These are phyloP conservation scores for Macadamia tetraphylla DNA, from an alignment of 164 flowering plant species.

Conservation along the genomic window DNA sequence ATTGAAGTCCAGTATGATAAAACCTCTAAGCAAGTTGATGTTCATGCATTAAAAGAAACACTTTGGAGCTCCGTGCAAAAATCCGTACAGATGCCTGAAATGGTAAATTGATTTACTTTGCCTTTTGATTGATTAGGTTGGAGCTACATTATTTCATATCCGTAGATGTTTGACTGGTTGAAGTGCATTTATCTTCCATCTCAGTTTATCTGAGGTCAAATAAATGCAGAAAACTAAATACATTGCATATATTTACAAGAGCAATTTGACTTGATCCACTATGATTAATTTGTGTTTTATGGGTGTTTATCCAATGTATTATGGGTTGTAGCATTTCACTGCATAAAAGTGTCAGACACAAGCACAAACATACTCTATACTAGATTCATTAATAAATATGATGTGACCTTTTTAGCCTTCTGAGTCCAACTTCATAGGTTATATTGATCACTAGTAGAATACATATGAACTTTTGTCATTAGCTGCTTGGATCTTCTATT, in stretches of 20 bases:
- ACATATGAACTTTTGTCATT: no score
- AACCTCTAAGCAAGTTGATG: conserved; percentile 91
- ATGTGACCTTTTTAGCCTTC: no score
- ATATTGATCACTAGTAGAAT: no score
- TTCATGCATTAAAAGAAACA: conserved; percentile 78
- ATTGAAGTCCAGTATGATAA: conserved; percentile 88
- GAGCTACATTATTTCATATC: neutral
- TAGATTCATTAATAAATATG: no score
- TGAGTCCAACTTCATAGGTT: no score
- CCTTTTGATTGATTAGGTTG: neutral
- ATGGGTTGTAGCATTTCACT: no score
- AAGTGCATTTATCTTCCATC: neutral
- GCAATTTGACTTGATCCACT: neutral
- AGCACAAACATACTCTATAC: no score
- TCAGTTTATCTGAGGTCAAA: neutral
- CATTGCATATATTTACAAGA: neutral
- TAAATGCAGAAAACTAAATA: neutral
- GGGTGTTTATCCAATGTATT: no score
- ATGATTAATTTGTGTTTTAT: neutral
- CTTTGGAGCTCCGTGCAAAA: conserved; percentile 69
- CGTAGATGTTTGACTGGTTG: neutral
- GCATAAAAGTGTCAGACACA: no score
- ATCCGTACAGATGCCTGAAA: conserved; percentile 20
- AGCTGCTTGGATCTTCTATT: no score
- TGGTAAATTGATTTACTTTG: conserved; percentile 25